Conservation (phyloP, 2,329 filamentous ascomycete species). For the Fusarium sambucinum region DNA sequence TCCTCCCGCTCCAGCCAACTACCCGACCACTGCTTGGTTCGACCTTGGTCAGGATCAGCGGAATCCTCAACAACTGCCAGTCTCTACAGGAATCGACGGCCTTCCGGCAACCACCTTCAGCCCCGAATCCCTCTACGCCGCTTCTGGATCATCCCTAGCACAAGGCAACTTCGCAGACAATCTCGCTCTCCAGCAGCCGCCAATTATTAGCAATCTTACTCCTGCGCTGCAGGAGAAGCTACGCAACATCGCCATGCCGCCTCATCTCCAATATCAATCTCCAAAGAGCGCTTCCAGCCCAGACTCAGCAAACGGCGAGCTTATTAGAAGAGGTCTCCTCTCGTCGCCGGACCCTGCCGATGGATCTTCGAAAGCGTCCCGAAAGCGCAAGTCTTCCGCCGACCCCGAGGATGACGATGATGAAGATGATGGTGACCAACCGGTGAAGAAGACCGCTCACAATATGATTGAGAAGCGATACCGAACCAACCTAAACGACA, state of each 20-base stretch:
- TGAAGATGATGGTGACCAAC: conserved; percentile 68
- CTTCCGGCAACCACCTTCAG: conserved; percentile 53
- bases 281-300: conserved; percentile 70
- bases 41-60: conserved; percentile 49
- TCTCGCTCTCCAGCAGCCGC: conserved; percentile 46
- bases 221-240: conserved; percentile 71
- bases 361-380: conserved; percentile 60
- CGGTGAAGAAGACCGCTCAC: conserved; percentile 89
- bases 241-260: conserved; percentile 73
- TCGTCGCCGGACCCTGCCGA: conserved; percentile 71
- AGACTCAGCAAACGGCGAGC: conserved; percentile 64
- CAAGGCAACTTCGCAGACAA: conserved; percentile 51
- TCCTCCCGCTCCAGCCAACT: conserved; percentile 51
- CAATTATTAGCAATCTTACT: conserved; percentile 58
- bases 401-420: conserved; percentile 63
- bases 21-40: conserved; percentile 53
- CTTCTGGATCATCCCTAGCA: conserved; percentile 42
- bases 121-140: conserved; percentile 53
- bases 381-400: conserved; percentile 78
- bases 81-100: conserved; percentile 51
- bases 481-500: conserved; percentile 95
- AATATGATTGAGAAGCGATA: conserved; percentile 99
- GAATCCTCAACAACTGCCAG: conserved; percentile 51
- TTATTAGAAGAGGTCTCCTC: conserved; percentile 59
- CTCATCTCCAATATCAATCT: conserved; percentile 70